A percentile compares a stretch with the other conserved stretches of the same genome.
These are phyloP conservation scores for Tuber indicum DNA, from an alignment of 495 filamentous ascomycete genomes.

Conservation along the genomic window DNA sequence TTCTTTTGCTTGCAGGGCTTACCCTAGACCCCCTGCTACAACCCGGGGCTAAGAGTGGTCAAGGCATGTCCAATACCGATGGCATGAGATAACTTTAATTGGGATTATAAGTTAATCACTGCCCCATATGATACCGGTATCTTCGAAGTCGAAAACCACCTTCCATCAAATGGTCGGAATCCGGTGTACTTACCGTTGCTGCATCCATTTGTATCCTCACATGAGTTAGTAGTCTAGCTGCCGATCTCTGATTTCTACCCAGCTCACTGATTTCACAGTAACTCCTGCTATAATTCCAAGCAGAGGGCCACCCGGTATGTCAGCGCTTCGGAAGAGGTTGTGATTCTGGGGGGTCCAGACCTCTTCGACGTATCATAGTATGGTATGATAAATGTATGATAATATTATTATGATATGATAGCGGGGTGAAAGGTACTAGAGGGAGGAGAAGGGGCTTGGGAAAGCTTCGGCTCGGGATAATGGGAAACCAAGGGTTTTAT, in stretches of 20 bases:
- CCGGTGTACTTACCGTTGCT: neutral
- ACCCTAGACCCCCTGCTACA: neutral
- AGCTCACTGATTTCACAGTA: neutral
- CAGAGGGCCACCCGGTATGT: neutral
- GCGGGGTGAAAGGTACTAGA: neutral
- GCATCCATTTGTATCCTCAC: neutral
- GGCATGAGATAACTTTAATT: too few species aligned
- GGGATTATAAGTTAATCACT: neutral
- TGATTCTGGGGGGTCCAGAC: neutral
- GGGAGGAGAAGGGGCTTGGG: neutral
- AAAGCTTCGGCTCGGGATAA: neutral
- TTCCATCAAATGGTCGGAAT: neutral
- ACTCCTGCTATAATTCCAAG: neutral
- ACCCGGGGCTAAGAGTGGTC: neutral
- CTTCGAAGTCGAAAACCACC: neutral
- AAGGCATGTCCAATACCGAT: neutral
- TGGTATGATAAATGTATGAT: neutral
- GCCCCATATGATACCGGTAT: neutral
- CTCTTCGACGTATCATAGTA: neutral
- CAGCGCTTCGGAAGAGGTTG: neutral
- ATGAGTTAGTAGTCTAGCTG: neutral
- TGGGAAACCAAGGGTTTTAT: neutral
- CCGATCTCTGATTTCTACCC: neutral
- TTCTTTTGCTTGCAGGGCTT: neutral
- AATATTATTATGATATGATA: too few species aligned